Conservation (phyloP, 331 rosid genomes). For the Quercus phellos region DNA sequence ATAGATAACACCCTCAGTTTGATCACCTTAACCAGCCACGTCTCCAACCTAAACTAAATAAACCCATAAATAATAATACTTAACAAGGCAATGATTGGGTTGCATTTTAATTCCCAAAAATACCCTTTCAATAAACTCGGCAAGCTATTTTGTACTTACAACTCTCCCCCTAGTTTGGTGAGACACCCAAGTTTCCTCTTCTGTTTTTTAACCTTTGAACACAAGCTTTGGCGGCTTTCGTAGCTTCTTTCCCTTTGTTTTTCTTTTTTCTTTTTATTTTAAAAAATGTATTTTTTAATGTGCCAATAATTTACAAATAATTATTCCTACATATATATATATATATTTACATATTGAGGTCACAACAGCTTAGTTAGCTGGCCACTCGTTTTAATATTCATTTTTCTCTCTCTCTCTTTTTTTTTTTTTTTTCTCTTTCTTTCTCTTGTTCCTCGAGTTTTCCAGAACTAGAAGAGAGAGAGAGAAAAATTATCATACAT, state of each 20-base stretch:
- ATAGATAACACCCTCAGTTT: background rate
- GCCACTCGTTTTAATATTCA: slow-evolving; percentile 59
- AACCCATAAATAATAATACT: background rate
- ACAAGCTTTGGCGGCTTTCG: slow-evolving; percentile 38
- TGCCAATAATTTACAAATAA: background rate
- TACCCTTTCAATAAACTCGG: slow-evolving; percentile 17
- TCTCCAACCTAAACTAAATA: background rate
- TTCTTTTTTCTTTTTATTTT: background rate
- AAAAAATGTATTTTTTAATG: background rate
- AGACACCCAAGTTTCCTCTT: background rate
- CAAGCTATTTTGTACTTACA: background rate
- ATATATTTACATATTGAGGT: slow-evolving; percentile 44
- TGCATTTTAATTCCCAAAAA: background rate
- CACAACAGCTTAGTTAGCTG: slow-evolving; percentile 66
- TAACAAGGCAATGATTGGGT: slow-evolving; percentile 32
- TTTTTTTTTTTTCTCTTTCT: slow-evolving; percentile 20
- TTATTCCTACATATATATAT: background rate
- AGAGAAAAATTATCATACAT: slow-evolving; percentile 20
- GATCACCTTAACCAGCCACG: slow-evolving; percentile 5
- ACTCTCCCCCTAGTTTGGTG: background rate
- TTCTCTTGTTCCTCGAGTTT: slow-evolving; percentile 40
- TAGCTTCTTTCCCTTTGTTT: background rate
- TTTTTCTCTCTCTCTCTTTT: slow-evolving; percentile 26
- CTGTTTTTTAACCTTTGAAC: slow-evolving; percentile 5
- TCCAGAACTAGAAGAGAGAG: slow-evolving; percentile 29